Base-by-base conservation (phyloP, 495 filamentous ascomycete species). In the Penicillium flavigenum region DNA sequence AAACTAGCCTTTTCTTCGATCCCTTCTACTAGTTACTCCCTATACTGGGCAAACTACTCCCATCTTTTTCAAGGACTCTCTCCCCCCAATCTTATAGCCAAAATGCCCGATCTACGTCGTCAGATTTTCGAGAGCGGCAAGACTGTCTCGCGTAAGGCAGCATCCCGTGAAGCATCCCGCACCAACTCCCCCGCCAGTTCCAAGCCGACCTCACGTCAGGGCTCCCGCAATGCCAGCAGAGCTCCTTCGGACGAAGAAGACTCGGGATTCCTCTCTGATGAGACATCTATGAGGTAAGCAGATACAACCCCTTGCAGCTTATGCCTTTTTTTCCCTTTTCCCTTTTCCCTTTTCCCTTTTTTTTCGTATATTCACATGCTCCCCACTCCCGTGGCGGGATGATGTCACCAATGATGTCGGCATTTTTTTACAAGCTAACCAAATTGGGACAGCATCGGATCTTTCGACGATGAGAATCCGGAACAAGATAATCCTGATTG, bases 111-210 rank as follows among this genome's bases (percentile, higher is more conserved):
- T 64, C 82, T 97, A 52, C 83, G 90, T 64, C 86, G 92, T 67
- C 89, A 89, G 70, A 91, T 89, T 34, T 64, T 78, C 11, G 89
- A 92, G 77, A 89, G 87, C 75, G 85, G 86, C 69, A 98, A 98
- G 79, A 98, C 93, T 36, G 80, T 94, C 48, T 97, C 94, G 36
- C 86, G 88, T 67, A 96, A 96, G 75, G 92, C 92, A 7, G 86
- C 85, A 48, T 89, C 88, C 14, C 81, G 83, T 47, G 81, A 85
- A 46, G 83, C 84, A 11, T 89, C 90, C 1, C 79, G 81, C 16
- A 78, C 83, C 29, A 83, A 79, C 4, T 91, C 88, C 4, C 83
- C 83, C 46, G 76, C 74, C 20, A 79, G 71, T 63, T 92, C 89
- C 2, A 81, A 82, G 39, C 79, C 80, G 36, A 77, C 74, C 31